Base-by-base conservation (phyloP, 2,329 filamentous ascomycete genomes). In the Emericellopsis atlantica region DNA sequence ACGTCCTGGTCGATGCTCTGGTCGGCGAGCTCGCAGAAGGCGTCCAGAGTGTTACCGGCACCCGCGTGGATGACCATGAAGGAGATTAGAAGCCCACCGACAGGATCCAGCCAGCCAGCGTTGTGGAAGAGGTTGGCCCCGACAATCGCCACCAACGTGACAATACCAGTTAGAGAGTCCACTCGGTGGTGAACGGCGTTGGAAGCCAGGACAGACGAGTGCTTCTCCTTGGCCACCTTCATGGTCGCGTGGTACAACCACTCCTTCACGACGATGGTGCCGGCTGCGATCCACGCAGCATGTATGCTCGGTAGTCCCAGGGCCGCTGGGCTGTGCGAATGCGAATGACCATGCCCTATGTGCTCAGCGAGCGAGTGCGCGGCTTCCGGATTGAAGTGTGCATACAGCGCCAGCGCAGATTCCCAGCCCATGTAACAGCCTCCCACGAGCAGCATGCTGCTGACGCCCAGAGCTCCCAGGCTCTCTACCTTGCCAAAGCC, bases 401-500 rank as follows among this genome's bases (percentile, higher is more conserved):
- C 75, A 48, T 86, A 81, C 22, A 92, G 66, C 33, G 78, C 74
- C 41, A 65, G 54, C 42, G 78, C 69, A 52, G 81, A 84, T 60
- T 84, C 82, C 62, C 83, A 77, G 47, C 88, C 88, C 83, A 98
- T 96, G 59, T 93, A 88, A 46, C 95, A 65, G 39, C 92, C 92
- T 46, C 92, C 92, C 37, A 81, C 78, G 2, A 98, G 74, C 51
- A 98, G 70, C 64, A 98, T 84, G 47, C 88, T 81, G 50, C 89
- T 95, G 29, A 98, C 92, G 14, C 90, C 92, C 44, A 98, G 66
- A 18, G 88, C 92, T 16, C 92, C 92, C 55, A 98, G 65, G 53
- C 88, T 95, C 68, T 98, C 92, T n/a, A 98, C 76, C 67, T 98
- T 98, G 56, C 92, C 92, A 57, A 94, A 98, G 2, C 92, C 92